Base-by-base conservation (phyloP, 2,329 filamentous ascomycete species). In the Fusarium duplospermum region DNA sequence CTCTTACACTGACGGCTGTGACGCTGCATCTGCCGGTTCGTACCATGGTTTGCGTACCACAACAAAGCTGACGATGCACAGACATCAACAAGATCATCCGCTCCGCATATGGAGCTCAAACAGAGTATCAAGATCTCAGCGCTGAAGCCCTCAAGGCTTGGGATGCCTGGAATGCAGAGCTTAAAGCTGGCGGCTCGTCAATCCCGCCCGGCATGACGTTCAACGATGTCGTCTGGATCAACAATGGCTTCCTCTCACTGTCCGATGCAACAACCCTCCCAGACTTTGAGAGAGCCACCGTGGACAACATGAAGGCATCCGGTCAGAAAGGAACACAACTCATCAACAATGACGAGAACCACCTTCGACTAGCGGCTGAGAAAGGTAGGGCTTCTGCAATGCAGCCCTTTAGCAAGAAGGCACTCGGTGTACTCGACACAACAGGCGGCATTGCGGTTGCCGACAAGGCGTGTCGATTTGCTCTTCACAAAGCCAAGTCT, bases 381-480 rank as follows among this genome's bases (percentile, higher is more conserved):
- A 78, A 79, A 11, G 81, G 83, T 5, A 67, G 81, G 7, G 69
- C 59, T 5, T 79, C 77, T 42, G 80, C 76, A 1, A 76, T 87
- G 31, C 81, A 86, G 40, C 84, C 85, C 0, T 87, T 87, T 59
- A 62, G 54, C 29, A 69, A 77, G 62, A 76, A 79, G 2, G 77
- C 81, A 10, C 74, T 81, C 4, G 86, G 83, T 0, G 80, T 87
- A 0, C 78, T 88, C 0, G 87, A 88, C 67, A 84, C 82, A 3
- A 83, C 81, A 0, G 87, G 85, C 11, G 87, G 87, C 3, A 82
- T 86, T 31, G 82, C 82, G 0, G 72, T 82, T 11, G 86, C 86
- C 0, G 84, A 86, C 67, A 86, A 85, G 58, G 85, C 85, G 0
- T 88, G 86, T 62, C 79, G 79, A 0, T 85, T 83, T 63, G 86